phyloP scores from a whole-genome alignment of 441 rosid species.

The Gossypium schwendimanii region DNA sequence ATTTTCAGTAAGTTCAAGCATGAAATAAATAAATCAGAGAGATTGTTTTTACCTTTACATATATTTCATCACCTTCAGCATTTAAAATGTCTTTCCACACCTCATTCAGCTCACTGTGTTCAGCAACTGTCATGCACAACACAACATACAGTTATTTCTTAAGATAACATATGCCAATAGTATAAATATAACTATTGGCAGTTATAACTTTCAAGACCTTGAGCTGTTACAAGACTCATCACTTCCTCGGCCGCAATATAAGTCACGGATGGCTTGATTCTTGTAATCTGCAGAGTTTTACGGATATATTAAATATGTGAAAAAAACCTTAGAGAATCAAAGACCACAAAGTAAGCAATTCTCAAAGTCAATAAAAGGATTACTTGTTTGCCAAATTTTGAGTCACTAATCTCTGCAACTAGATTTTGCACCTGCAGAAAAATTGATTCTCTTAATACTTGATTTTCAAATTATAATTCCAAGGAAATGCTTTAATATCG shows the following conservation, averaged over 20 bases:
- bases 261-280: conserved; percentile 75
- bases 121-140: conserved; percentile 51
- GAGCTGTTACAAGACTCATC: conserved; percentile 96
- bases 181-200: not conserved
- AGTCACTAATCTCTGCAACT: conserved; percentile 87
- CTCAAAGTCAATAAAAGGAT: conserved; percentile 10
- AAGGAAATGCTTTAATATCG: not conserved
- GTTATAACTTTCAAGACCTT: conserved; percentile 44
- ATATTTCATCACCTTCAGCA: conserved; percentile 97
- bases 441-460: conserved; percentile 7
- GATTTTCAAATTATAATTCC: conserved; percentile 8
- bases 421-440: conserved; percentile 71
- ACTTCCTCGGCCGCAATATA: conserved; percentile 90
- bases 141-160: not conserved
- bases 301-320: not conserved
- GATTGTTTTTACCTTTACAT: conserved; percentile 55
- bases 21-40: not conserved
- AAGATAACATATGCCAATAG: not conserved
- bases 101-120: conserved; percentile 73
- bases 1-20: conserved; percentile 4
- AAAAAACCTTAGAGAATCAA: not conserved
- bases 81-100: conserved; percentile 93
- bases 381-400: conserved; percentile 92
- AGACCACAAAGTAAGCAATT: conserved; percentile 7
- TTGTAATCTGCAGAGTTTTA: conserved; percentile 47